phyloP scores from a whole-genome alignment of 2,329 filamentous ascomycete genomes.

The Dryadomyces quercivorus region DNA sequence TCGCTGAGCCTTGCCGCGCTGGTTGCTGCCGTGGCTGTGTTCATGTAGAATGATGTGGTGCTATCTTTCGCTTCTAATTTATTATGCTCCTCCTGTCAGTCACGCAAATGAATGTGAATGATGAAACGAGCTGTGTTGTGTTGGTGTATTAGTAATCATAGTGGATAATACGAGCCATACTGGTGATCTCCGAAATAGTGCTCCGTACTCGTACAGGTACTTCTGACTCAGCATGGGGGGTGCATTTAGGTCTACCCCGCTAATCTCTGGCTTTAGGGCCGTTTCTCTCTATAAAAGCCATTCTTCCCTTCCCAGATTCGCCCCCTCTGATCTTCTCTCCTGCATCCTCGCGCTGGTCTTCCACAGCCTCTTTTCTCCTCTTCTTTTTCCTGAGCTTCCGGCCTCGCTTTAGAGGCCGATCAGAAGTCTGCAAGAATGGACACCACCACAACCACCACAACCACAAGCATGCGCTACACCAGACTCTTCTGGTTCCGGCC shows the following conservation, averaged over 20 bases:
- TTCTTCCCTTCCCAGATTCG: neutral
- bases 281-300: too few species aligned
- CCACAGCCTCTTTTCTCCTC: neutral
- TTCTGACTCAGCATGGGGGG: too few species aligned
- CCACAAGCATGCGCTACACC: constrained; percentile 1
- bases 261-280: too few species aligned
- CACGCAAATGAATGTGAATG: too few species aligned
- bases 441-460: constrained; percentile 1
- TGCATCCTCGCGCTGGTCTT: neutral
- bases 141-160: too few species aligned
- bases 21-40: constrained; percentile 2
- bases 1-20: constrained; percentile 7
- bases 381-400: neutral
- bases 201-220: too few species aligned
- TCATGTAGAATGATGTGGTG: neutral
- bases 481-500: constrained; percentile 7
- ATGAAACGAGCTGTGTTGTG: too few species aligned
- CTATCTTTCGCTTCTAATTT: too few species aligned
- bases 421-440: constrained; percentile 14
- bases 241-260: too few species aligned
- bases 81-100: too few species aligned
- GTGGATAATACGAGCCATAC: too few species aligned
- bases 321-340: neutral
- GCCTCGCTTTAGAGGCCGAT: constrained; percentile 9
- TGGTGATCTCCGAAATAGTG: too few species aligned